Base-by-base conservation (phyloP, 306 rosid genomes). In the Oemleria cerasiformis region DNA sequence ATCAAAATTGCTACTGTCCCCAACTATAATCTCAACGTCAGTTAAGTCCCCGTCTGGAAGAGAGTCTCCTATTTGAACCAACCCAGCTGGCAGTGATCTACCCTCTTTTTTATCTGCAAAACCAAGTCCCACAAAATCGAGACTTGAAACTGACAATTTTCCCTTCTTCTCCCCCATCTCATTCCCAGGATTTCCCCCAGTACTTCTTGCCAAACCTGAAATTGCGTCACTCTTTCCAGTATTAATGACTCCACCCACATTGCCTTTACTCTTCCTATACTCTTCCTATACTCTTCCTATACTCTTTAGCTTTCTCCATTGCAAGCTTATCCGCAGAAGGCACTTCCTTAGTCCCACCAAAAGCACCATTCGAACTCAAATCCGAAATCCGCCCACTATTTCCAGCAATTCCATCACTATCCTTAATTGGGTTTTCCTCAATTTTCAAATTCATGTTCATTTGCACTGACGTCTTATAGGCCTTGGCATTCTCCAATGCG, bases 21-120 rank as follows among this genome's bases (percentile, higher is more conserved):
- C 98, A 25, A 84, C 92, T 69, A 93, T 90, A 20, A 90, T 57
- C 86, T 93, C 97, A 78, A 93, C 97, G 55, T 88, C 97, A 66
- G 96, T 63, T 47, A 82, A 75, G 80, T 81, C 82, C 49, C 61
- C 77, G 38, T 56, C 81, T 4, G 79, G 73, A 79, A 88, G 88
- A 23, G 92, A 68, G 67, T 90, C 96, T n/a, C 84, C 23, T 53
- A 87, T 30, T 34, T 97, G 98, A 82, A 86, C 88, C 79, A 90
- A 77, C 23, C 98, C 97, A 49, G 96, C 84, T 63, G 97, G 97
- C 70, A 90, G 72, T 59, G 86, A 84, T 68, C 90, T 83, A 34
- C 84, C 79, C 13, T 58, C 64, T 82, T 87, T 88, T 86, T 92
- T 88, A 84, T 90, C 98, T 15, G 86, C 88, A 84, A 93, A 90